Base-by-base conservation (phyloP, 192 early-diverging fungal species). In the Umbelopsis isabellina region DNA sequence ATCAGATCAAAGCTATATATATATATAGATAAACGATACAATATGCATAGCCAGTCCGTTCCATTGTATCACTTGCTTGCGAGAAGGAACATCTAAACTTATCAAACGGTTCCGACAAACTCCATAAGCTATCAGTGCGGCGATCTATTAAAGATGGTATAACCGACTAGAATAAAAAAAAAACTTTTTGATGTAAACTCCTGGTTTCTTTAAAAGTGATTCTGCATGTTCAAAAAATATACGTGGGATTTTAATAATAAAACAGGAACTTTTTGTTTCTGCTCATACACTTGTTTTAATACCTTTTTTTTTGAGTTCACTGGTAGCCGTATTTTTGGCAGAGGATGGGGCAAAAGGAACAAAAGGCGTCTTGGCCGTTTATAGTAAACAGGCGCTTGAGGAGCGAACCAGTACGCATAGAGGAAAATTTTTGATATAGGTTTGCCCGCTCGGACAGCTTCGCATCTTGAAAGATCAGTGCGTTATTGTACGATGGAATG, bases 371-470 rank as follows among this genome's bases (percentile, higher is more conserved):
- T 10, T 61, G 15, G 30, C 55, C 55, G 55, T 35, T 35, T 61
- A 61, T 61, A n/a, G 55, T 33, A 61, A 61, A 35, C 55, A 35
- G 55, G 27, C 55, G 55, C 37, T 41, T 22, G 25, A 8, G 27
- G 55, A 25, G 30, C 10, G 16, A 61, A n/a, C 51, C 51, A 25
- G 51, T 23, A 52, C 21, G 21, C 51, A 20, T 52, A 35, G 55
- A 41, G 37, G 37, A 25, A 22, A 61, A 35, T 16, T 11, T 35
- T 35, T 27, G 13, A 13, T 61, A 18, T 61, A 61, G 27, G 55
- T 61, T 61, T 35, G 27, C 55, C 55, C 55, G 55, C 55, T 61
- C 55, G 55, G 55, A 61, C 30, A 35, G 55, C 55, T 35, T 61
- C 55, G 55, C 55, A 61, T 61, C 55, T 61, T 35, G 37, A 33